Conservation (phyloP, 176 grass and related monocot species). For the Zoysia pacifica region DNA sequence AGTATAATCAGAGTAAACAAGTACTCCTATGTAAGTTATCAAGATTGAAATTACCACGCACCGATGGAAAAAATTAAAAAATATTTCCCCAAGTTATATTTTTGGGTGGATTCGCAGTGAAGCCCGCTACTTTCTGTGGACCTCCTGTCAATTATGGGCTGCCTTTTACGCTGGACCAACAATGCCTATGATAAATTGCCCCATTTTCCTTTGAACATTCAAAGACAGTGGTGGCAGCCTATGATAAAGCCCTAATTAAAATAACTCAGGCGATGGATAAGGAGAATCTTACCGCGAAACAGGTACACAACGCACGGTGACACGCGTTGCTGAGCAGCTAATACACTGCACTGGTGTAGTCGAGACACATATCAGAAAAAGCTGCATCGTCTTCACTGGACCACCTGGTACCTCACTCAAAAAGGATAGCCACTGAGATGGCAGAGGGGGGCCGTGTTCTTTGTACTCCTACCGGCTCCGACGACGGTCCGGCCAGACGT, state of each 20-base stretch:
- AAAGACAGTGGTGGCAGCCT: too few relatives aligned
- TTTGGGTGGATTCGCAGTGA: too few relatives aligned
- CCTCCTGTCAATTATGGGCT: neutral
- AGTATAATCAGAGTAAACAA: too few relatives aligned
- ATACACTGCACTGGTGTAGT: neutral
- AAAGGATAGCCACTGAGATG: neutral
- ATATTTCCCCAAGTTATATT: too few relatives aligned
- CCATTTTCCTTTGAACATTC: too few relatives aligned
- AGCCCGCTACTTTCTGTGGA: neutral
- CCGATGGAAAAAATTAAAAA: too few relatives aligned
- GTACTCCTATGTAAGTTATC: too few relatives aligned
- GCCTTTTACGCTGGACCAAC: neutral
- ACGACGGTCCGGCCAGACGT: neutral
- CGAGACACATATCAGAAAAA: neutral
- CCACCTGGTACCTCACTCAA: neutral
- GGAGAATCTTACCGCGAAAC: neutral
- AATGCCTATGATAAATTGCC: neutral
- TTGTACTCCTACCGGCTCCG: too few relatives aligned
- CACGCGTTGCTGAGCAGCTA: neutral
- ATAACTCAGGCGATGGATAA: neutral
- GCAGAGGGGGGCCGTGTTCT: neutral
- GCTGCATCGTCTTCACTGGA: neutral
- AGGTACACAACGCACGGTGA: neutral
- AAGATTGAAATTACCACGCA: too few relatives aligned
- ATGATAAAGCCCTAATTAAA: neutral